Evolutionary conservation across 164 flowering plant genomes (phyloP).

Genomic region (Vitis labrusca): DNA sequence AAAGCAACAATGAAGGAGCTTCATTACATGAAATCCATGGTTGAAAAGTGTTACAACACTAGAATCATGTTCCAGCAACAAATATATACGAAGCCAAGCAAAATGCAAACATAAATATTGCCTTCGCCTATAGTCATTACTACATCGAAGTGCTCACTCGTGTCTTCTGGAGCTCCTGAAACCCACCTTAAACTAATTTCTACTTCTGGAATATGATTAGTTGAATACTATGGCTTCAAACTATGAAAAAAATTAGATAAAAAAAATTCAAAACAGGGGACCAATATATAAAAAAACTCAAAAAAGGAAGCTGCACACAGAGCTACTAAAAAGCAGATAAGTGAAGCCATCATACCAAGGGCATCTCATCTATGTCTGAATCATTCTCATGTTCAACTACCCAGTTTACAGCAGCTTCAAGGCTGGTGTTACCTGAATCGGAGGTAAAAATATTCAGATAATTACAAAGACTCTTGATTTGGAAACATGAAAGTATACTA

Average conservation of each 20-base stretch:
- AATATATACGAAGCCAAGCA: neutral
- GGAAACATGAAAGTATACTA: too few species aligned
- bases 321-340: neutral
- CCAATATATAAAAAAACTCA: too few species aligned
- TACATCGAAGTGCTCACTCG: neutral
- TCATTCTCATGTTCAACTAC: constrained; percentile 95
- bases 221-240: too few species aligned
- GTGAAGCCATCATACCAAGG: constrained; percentile 56
- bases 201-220: neutral
- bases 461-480: neutral
- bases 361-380: constrained; percentile 88
- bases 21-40: neutral
- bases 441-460: constrained; percentile 4
- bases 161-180: neutral
- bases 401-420: constrained; percentile 94
- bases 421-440: constrained; percentile 63
- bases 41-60: neutral
- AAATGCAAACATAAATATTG: neutral
- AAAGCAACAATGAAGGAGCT: neutral
- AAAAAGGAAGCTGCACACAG: neutral
- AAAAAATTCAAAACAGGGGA: too few species aligned
- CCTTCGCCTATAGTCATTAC: neutral
- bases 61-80: neutral
- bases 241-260: too few species aligned
- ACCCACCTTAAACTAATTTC: neutral